These are phyloP conservation scores for Penicillium sp. DNA, from an alignment of 2,329 filamentous ascomycete species.

Conservation along the genomic window DNA sequence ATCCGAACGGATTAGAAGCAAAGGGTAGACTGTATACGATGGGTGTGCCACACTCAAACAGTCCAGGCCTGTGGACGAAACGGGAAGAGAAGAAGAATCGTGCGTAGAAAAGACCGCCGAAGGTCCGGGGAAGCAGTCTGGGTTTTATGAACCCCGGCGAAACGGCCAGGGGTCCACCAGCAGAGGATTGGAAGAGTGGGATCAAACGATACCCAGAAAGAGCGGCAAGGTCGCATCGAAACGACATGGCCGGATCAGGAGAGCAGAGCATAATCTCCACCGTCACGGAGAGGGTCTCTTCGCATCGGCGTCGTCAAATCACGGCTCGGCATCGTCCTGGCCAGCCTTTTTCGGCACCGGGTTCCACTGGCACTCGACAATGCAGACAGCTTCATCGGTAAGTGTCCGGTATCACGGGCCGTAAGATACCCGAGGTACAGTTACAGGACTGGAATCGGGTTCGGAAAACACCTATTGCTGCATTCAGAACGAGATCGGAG, in stretches of 20 bases:
- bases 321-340: conserved; percentile 2
- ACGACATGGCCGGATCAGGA: background rate
- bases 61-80: conserved; percentile 12
- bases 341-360: conserved; percentile 5
- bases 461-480: background rate
- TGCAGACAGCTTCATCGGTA: conserved; percentile 2
- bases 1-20: background rate
- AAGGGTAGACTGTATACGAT: conserved; percentile 3
- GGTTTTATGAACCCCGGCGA: conserved; percentile 15
- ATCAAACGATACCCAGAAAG: background rate
- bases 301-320: conserved; percentile 4
- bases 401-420: conserved; percentile 5
- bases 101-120: background rate
- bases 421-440: background rate
- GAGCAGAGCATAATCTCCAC: background rate
- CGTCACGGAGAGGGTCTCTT: background rate
- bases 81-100: background rate
- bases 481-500: conserved; percentile 1
- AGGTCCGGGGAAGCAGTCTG: conserved; percentile 10
- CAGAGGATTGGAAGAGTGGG: background rate
- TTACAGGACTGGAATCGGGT: background rate
- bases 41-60: conserved; percentile 6
- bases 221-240: conserved; percentile 2
- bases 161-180: background rate
- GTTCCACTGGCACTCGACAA: conserved; percentile 5